phyloP scores from a whole-genome alignment of 441 rosid genomes.

The Breynia disticha region DNA sequence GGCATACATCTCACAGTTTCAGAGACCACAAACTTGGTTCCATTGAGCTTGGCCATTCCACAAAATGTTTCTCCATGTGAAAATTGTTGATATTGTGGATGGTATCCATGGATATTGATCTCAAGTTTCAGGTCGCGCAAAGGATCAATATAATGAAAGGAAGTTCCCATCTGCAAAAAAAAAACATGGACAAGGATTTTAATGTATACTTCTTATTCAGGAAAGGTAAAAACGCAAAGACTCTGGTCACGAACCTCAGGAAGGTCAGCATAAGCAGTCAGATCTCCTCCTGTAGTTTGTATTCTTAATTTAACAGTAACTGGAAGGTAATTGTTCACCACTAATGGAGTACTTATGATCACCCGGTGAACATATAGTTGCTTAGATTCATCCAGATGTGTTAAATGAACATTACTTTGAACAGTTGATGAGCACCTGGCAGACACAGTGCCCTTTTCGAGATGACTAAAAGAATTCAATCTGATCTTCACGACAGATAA shows the following conservation, averaged over 20 bases:
- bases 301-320: conserved; percentile 54
- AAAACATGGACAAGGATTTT: conserved; percentile 9
- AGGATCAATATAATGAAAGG: conserved; percentile 83
- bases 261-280: conserved; percentile 43
- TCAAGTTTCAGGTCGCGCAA: conserved; percentile 74
- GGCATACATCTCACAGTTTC: conserved; percentile 27
- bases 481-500: conserved; percentile 53
- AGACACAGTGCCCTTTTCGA: too few species aligned
- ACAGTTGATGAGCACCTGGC: too few species aligned
- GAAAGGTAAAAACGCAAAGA: neutral
- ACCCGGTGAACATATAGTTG: conserved; percentile 46
- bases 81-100: conserved; percentile 56
- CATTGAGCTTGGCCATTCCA: conserved; percentile 57
- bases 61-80: conserved; percentile 71
- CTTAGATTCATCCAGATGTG: neutral
- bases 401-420: too few species aligned
- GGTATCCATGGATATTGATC: conserved; percentile 57
- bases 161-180: conserved; percentile 54
- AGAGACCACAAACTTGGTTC: conserved; percentile 55
- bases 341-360: conserved; percentile 69
- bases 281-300: conserved; percentile 52
- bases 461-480: conserved; percentile 36
- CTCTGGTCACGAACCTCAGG: conserved; percentile 55
- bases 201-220: conserved; percentile 17
- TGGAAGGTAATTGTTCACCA: conserved; percentile 72